Evolutionary conservation across 495 filamentous ascomycete species (phyloP), one percentile per base, ranked within the genome.

Genomic region (Antarctomyces pellizariae): DNA sequence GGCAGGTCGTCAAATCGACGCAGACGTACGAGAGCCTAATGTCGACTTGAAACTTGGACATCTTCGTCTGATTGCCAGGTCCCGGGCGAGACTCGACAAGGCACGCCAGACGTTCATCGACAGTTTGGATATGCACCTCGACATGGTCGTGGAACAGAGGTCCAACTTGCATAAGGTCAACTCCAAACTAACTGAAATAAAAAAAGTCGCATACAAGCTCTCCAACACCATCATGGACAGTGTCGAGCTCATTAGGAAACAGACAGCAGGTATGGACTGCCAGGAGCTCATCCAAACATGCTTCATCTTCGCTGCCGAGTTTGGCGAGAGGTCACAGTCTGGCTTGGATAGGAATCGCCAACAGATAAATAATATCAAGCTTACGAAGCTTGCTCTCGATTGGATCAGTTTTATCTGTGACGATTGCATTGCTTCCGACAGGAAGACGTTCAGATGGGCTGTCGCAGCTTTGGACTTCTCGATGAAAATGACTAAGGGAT

Each of bases 221-320:
- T 92, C 80, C n/a, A 92, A 92, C 51, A 75, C 83, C 7, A 95
- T 95, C 46, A 95, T 97, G 89, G 84, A 95, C 42, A 92, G 83
- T 41, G 86, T 97, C 29, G 79, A 84, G 37, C 73, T 75, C 27
- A 84, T 95, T 33, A 62, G 83, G 28, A 62, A 70, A 31, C 84
- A 95, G 48, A 79, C 79, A 11, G 59, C 62, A 31, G 75, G 68
- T 1, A 59, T 90, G 24, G 76, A 89, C 30, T 93, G 84, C 42
- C 82, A 90, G 34, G 86, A 97, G 37, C 59, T 97, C 14, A 80
- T 97, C 35, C 86, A 97, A 43, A 90, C 82, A n/a, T 97, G 84
- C 50, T 97, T 95, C 46, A 79, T 86, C 22, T 97, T 95, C 38
- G 86, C 86, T 20, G 92, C 86, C 1, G 86, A 97, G 41, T 97